Evolutionary conservation across 345 rosid species (phyloP).

Genomic region (Anacardium occidentale): DNA sequence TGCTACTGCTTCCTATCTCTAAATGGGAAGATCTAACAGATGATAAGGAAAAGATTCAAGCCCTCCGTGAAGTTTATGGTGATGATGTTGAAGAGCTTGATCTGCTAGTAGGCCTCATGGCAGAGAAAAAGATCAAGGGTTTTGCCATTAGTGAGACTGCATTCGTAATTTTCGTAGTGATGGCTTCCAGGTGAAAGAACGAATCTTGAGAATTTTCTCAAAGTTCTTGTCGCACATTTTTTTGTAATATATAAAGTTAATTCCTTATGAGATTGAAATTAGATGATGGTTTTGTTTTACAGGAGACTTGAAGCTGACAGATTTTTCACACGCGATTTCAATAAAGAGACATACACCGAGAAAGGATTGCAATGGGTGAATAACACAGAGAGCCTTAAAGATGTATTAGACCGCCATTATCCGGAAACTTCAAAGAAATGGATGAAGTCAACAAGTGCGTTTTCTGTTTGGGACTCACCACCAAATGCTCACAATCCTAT

Average conservation of each 20-base stretch:
- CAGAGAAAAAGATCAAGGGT: constrained; percentile 64
- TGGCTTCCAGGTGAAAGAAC: constrained; percentile 50
- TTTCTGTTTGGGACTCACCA: constrained; percentile 61
- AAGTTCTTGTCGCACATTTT: no score
- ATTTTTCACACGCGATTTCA: constrained; percentile 55
- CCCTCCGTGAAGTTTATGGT: constrained; percentile 46
- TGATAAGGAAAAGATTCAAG: constrained; percentile 38
- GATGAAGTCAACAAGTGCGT: constrained; percentile 62
- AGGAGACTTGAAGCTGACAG: constrained; percentile 67
- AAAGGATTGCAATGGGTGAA: constrained; percentile 63
- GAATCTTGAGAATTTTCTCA: neutral
- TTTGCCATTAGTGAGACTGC: constrained; percentile 73
- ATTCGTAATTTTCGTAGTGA: constrained; percentile 43
- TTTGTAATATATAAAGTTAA: no score
- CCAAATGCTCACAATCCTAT: constrained; percentile 24
- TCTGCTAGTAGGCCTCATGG: constrained; percentile 54
- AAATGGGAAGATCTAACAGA: constrained; percentile 51
- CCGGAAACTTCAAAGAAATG: constrained; percentile 47
- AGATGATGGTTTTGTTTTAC: neutral
- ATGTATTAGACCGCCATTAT: constrained; percentile 54
- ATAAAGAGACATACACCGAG: constrained; percentile 47
- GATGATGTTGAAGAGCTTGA: constrained; percentile 56
- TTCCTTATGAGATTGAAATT: no score
- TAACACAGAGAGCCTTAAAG: constrained; percentile 44
- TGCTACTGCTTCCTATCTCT: constrained; percentile 15